These are phyloP conservation scores for Pythium insidiosum DNA, from an alignment of 352 stramenopile species.

Conservation along the genomic window DNA sequence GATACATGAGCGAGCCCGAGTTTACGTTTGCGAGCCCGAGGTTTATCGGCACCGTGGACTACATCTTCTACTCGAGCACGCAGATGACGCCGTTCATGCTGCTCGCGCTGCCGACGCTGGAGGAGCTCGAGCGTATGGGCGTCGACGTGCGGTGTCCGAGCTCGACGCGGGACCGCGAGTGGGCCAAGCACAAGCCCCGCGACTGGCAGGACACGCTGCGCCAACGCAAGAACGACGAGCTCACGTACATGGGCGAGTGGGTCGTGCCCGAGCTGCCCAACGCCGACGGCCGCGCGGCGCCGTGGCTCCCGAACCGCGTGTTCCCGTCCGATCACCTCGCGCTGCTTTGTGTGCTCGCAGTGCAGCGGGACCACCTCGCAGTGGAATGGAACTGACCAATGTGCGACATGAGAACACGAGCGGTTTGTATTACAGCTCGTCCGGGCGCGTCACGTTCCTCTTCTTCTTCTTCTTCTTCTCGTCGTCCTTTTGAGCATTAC, in stretches of 20 bases:
- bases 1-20: slow-evolving; percentile 49
- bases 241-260: slow-evolving; percentile 48
- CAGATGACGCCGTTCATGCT: slow-evolving; percentile 47
- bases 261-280: slow-evolving; percentile 31
- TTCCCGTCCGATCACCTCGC: slow-evolving; percentile 79
- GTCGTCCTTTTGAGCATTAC: too few relatives aligned
- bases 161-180: slow-evolving; percentile 23
- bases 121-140: slow-evolving; percentile 28
- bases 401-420: too few relatives aligned
- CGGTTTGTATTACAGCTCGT: slow-evolving; percentile 2
- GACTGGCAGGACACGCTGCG: slow-evolving; percentile 20
- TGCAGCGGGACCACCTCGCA: slow-evolving; percentile 31
- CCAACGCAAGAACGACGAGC: slow-evolving; percentile 18
- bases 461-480: too few relatives aligned
- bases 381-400: slow-evolving; percentile 53
- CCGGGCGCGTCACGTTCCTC: too few relatives aligned
- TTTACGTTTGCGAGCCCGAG: slow-evolving; percentile 57
- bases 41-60: slow-evolving; percentile 68
- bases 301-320: slow-evolving; percentile 56
- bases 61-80: slow-evolving; percentile 72
- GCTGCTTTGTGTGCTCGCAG: slow-evolving; percentile 55
- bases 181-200: slow-evolving; percentile 24
- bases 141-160: slow-evolving; percentile 23
- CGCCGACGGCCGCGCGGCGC: slow-evolving; percentile 10
- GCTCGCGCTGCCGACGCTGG: slow-evolving; percentile 38